phyloP scores from a whole-genome alignment of 140 eudicot species.

The Ambrosia hybrid region DNA sequence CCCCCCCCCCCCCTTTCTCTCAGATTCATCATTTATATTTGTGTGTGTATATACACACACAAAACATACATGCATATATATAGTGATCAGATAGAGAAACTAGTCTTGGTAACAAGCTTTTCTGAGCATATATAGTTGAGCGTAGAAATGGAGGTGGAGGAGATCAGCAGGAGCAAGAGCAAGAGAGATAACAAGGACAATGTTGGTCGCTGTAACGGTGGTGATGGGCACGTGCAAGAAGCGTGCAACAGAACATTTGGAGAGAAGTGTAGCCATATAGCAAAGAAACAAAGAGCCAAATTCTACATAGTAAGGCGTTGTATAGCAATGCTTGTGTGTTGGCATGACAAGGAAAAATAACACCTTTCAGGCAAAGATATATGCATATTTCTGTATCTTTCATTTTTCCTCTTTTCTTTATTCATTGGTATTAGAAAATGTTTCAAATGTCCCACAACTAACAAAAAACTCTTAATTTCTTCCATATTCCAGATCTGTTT shows the following conservation, averaged over 20 bases:
- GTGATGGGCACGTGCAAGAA: constrained; percentile 25
- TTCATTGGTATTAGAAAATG: background rate
- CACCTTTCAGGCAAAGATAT: background rate
- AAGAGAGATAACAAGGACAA: constrained; percentile 12
- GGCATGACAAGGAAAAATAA: constrained; percentile 59
- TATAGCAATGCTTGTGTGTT: constrained; percentile 77
- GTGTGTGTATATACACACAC: background rate
- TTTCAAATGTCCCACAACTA: constrained; percentile 13
- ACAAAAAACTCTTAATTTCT: background rate
- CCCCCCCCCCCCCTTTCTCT: background rate
- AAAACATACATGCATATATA: background rate
- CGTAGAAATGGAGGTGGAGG: constrained; percentile 36
- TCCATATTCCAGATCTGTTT: constrained; percentile 26
- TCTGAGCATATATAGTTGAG: background rate
- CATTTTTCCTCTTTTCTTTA: background rate
- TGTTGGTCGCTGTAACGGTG: background rate
- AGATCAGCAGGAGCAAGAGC: constrained; percentile 21
- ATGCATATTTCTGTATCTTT: constrained; percentile 8
- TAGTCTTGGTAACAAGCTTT: background rate
- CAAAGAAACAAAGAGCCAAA: constrained; percentile 75
- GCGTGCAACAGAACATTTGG: constrained; percentile 47
- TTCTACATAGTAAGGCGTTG: constrained; percentile 83
- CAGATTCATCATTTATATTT: background rate
- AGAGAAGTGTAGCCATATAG: constrained; percentile 58
- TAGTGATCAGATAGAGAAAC: background rate